phyloP scores from a whole-genome alignment of 1,284 basidiomycete genomes.

The Mycosarcoma mackinlayi region DNA sequence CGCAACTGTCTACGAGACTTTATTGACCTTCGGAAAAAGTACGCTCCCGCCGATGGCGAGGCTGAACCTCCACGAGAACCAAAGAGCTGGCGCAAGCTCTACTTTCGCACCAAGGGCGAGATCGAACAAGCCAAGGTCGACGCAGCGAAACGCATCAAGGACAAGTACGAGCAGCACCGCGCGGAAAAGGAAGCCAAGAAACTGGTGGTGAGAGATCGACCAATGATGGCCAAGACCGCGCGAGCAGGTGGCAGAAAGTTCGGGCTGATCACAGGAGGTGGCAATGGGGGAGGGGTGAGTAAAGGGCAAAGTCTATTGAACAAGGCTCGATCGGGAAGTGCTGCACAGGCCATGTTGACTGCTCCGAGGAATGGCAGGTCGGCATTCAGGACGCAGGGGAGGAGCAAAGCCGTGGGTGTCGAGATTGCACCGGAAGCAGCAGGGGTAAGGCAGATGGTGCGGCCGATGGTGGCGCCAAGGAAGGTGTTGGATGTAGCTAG shows the following conservation, averaged over 20 bases:
- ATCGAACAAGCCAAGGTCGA: conserved; percentile 51
- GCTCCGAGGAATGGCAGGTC: conserved; percentile 10
- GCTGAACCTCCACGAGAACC: conserved; percentile 14
- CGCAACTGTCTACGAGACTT: conserved; percentile 60
- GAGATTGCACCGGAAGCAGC: conserved; percentile 31
- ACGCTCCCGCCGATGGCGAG: not conserved
- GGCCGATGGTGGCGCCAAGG: conserved; percentile 46
- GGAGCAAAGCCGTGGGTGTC: conserved; percentile 24
- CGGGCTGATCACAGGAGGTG: not conserved
- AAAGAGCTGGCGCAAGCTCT: conserved; percentile 51
- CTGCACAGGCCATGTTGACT: conserved; percentile 38
- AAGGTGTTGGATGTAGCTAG: conserved; percentile 21
- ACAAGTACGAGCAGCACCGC: conserved; percentile 56
- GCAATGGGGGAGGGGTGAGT: conserved; percentile 11
- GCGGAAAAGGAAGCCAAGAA: conserved; percentile 59
- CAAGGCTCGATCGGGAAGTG: conserved; percentile 36
- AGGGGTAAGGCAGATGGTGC: conserved; percentile 5
- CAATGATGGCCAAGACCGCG: conserved; percentile 21
- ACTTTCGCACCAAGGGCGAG: conserved; percentile 51
- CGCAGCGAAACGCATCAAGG: conserved; percentile 54
- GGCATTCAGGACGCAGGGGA: conserved; percentile 21
- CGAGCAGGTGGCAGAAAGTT: conserved; percentile 21
- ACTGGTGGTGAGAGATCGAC: conserved; percentile 49
- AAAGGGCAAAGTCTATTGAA: conserved; percentile 52
- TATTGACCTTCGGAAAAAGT: conserved; percentile 52